Evolutionary conservation across 768 basidiomycete genomes (phyloP), one percentile per base, ranked within the genome.

Genomic region (Lactarius akahatsu): DNA sequence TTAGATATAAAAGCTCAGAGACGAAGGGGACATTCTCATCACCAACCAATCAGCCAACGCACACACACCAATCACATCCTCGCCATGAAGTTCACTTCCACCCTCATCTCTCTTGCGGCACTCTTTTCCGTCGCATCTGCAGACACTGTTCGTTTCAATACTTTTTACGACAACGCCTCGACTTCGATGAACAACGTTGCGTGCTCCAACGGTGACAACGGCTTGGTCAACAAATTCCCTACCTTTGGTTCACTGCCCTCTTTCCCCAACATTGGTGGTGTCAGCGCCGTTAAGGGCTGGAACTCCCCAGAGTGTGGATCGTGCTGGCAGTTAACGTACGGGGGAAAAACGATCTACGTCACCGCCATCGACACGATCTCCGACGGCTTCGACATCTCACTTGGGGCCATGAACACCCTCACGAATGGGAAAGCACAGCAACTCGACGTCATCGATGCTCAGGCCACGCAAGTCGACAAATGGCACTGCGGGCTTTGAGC

Each of bases 321-420:
- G 50, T 50, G 50, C 23, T 50, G 75, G 59, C 2, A 71, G 0
- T 56, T 77, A 61, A 77, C 75, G 4, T 78, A 74, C 54, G 52
- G 54, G 28, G 54, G 20, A 23, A 70, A 3, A 2, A 71, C 69
- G 4, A 52, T 79, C 52, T 2, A 18, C 20, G 59, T 73, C 11
- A 63, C 75, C 62, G 78, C 76, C 8, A 71, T 79, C 13, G 78
- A 78, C 54, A 57, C 60, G 18, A 67, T 70, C 16, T 32, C 2
- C 3, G 68, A 67, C 0, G 81, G 79, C 8, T 86, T 85, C 70
- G 83, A 82, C 63, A 73, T 87, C 36, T 80, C 84, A 0, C 70
- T 80, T 69, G 75, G 71, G 23, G 85, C 85, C 30, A 83, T 87
- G 84, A 81, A 87, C 66, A 69, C 69, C 16, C 72, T 87, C 67